Conservation (phyloP, 106 monocot genomes). For the Gastrodia elata region DNA sequence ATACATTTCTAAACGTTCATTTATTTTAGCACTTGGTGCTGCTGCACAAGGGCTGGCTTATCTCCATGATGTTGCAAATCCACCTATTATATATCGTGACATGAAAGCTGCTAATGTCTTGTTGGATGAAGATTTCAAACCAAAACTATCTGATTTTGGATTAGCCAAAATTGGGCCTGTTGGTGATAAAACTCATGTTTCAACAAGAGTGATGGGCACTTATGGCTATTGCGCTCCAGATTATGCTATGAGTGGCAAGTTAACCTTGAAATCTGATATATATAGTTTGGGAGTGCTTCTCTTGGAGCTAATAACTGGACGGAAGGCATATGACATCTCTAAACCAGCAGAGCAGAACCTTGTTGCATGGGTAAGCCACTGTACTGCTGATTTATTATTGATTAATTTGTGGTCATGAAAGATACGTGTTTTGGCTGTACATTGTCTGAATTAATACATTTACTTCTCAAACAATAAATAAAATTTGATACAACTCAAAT, state of each 20-base stretch:
- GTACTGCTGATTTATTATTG: not conserved
- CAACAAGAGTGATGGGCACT: constrained; percentile 76
- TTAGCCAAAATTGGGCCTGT: constrained; percentile 71
- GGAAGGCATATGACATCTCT: constrained; percentile 40
- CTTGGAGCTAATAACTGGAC: constrained; percentile 53
- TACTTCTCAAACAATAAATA: no score
- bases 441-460: no score
- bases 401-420: no score
- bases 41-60: constrained; percentile 54
- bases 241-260: constrained; percentile 62
- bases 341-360: constrained; percentile 42
- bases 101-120: constrained; percentile 66
- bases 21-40: constrained; percentile 25
- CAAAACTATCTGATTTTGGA: constrained; percentile 77
- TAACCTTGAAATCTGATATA: constrained; percentile 58
- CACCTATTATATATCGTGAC: constrained; percentile 65
- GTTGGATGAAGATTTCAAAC: constrained; percentile 47
- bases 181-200: constrained; percentile 66
- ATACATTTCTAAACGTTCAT: not conserved
- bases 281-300: constrained; percentile 69
- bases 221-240: constrained; percentile 78
- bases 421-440: no score
- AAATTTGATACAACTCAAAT: no score
- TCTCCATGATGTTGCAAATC: constrained; percentile 57
- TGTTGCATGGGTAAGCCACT: constrained; percentile 44